Percentiles rank a stretch among this genome's conserved stretches.
phyloP scores from a whole-genome alignment of 176 grass and related monocot genomes.

The Musa beccarii region DNA sequence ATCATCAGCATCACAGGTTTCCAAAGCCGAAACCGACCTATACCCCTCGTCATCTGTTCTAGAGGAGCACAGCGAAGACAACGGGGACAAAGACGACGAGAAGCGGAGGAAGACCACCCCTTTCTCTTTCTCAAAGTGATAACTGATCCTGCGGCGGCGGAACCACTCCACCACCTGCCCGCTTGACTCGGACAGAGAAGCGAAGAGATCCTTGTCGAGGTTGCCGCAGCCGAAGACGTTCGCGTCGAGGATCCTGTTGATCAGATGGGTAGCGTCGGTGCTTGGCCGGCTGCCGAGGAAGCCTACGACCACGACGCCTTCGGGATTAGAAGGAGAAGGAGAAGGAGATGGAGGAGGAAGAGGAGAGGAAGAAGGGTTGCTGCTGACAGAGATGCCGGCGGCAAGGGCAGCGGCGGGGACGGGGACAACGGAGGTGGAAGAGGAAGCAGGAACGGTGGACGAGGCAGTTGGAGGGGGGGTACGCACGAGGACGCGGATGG shows the following conservation, averaged over 20 bases:
- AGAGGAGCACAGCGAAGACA: constrained; percentile 13
- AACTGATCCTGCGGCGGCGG: constrained; percentile 39
- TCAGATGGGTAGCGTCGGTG: constrained; percentile 39
- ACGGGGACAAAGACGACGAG: constrained; percentile 23
- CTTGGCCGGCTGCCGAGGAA: constrained; percentile 40
- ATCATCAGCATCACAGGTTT: constrained; percentile 27
- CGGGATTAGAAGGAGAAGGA: constrained; percentile 20
- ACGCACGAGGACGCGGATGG: constrained; percentile 35
- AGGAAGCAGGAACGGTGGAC: neutral
- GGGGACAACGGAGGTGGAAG: constrained; percentile 11
- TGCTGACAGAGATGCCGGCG: neutral
- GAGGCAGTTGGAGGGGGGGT: neutral
- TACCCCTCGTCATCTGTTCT: neutral
- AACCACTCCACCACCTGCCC: constrained; percentile 29
- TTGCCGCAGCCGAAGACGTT: constrained; percentile 51
- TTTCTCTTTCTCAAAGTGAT: constrained; percentile 51
- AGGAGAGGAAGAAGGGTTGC: constrained; percentile 1
- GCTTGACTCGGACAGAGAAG: neutral
- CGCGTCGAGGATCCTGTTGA: constrained; percentile 65
- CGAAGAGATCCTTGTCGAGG: constrained; percentile 32
- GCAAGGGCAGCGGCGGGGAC: neutral
- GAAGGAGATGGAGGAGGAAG: neutral
- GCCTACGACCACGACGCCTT: constrained; percentile 58
- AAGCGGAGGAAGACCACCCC: constrained; percentile 63
- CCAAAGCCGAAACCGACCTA: constrained; percentile 15